Conservation (phyloP, 169 alveolate genomes). For the Perkinsus chesapeaki region DNA sequence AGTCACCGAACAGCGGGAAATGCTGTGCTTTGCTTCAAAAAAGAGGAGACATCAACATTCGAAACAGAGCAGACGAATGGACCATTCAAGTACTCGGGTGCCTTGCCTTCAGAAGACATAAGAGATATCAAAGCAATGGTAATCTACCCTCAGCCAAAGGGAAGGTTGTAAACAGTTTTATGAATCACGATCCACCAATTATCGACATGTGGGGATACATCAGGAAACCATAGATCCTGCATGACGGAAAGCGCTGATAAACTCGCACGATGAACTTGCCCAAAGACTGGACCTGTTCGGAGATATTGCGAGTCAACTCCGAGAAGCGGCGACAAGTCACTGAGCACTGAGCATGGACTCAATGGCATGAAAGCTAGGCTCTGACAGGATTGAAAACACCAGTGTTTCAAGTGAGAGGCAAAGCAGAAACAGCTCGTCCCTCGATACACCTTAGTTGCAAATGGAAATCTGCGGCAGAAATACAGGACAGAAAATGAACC, state of each 20-base stretch:
- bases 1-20: not conserved
- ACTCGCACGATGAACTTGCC: too few species aligned
- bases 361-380: too few species aligned
- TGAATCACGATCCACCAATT: not conserved
- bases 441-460: too few species aligned
- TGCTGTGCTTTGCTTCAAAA: not conserved
- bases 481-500: too few species aligned
- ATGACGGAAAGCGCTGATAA: not conserved
- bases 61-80: not conserved
- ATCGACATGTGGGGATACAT: not conserved
- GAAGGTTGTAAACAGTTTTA: not conserved
- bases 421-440: too few species aligned
- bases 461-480: too few species aligned
- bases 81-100: not conserved
- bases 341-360: too few species aligned
- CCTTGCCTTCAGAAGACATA: not conserved
- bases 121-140: not conserved
- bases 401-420: too few species aligned
- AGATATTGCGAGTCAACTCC: too few species aligned
- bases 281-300: too few species aligned
- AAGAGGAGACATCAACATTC: not conserved
- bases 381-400: too few species aligned
- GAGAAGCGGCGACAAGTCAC: too few species aligned
- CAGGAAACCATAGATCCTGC: not conserved
- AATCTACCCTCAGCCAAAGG: not conserved